Conservation (phyloP, 2,329 filamentous ascomycete species). For the Xylariaceae sp. region DNA sequence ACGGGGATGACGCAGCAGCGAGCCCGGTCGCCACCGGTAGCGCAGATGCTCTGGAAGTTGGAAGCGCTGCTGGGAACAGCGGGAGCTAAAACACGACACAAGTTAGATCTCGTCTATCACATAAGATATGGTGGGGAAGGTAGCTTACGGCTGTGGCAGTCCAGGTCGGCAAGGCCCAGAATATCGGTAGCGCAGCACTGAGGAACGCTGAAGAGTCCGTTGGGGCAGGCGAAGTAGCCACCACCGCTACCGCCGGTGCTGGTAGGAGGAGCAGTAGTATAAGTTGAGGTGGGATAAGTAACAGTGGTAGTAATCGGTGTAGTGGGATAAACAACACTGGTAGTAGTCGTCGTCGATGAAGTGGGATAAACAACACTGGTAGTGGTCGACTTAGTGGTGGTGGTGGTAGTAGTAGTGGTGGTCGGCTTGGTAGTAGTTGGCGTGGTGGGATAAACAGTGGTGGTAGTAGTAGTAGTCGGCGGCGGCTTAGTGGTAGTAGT, state of each 20-base stretch:
- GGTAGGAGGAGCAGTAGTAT: background rate
- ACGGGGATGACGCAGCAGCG: too few species aligned
- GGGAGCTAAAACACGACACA: background rate
- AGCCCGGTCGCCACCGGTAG: conserved; percentile 14
- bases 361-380: background rate
- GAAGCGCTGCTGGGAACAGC: conserved; percentile 3
- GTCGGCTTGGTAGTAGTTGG: background rate
- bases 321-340: background rate
- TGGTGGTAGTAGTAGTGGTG: background rate
- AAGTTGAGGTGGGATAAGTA: background rate
- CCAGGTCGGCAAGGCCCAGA: background rate
- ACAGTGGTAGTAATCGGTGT: background rate
- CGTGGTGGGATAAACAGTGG: background rate
- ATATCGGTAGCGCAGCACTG: conserved; percentile 24
- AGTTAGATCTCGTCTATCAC: background rate
- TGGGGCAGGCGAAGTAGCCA: conserved; percentile 7
- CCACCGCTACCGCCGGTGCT: background rate
- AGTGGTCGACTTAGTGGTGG: background rate
- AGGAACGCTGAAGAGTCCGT: conserved; percentile 13
- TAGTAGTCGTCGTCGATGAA: background rate
- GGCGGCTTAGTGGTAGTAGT: background rate
- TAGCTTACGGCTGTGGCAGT: background rate
- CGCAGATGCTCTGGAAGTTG: conserved; percentile 14
- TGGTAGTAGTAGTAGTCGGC: background rate
- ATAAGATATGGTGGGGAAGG: background rate